Percentiles rank a stretch among this genome's conserved stretches.
phyloP scores from a whole-genome alignment of 306 rosid genomes.

The Pueraria montana region DNA sequence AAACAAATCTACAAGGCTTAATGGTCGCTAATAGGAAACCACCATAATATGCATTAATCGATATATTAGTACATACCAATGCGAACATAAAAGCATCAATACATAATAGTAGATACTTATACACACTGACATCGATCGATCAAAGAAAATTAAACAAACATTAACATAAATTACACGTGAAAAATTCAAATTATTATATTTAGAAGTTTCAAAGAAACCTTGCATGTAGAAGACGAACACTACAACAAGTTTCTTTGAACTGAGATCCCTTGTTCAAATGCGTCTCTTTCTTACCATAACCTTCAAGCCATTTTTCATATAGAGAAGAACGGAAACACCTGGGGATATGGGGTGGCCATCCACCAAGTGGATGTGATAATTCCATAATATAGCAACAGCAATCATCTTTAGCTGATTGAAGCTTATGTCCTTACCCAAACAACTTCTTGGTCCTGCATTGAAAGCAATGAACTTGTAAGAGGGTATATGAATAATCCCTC shows the following conservation, averaged over 20 bases:
- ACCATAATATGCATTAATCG: too few relatives aligned
- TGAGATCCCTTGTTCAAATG: neutral
- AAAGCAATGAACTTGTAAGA: slow-evolving; percentile 17
- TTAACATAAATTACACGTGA: too few relatives aligned
- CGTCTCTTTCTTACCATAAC: neutral
- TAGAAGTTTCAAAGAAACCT: neutral
- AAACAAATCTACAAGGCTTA: too few relatives aligned
- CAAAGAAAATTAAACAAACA: too few relatives aligned
- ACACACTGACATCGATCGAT: too few relatives aligned
- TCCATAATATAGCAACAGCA: slow-evolving; percentile 4
- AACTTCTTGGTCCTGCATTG: slow-evolving; percentile 17
- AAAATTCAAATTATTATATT: neutral
- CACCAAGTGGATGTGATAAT: neutral
- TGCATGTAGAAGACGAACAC: neutral
- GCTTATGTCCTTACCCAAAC: slow-evolving; percentile 9
- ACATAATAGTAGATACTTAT: too few relatives aligned
- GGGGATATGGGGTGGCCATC: neutral
- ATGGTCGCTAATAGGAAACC: too few relatives aligned
- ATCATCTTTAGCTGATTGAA: neutral
- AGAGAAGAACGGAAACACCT: neutral
- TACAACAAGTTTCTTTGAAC: neutral
- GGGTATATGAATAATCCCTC: slow-evolving; percentile 5
- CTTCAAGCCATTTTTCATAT: slow-evolving; percentile 12
- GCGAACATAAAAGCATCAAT: too few relatives aligned
- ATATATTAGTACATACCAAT: too few relatives aligned